Base-by-base conservation (phyloP, 2,329 filamentous ascomycete genomes). In the Fusarium tupiense region DNA sequence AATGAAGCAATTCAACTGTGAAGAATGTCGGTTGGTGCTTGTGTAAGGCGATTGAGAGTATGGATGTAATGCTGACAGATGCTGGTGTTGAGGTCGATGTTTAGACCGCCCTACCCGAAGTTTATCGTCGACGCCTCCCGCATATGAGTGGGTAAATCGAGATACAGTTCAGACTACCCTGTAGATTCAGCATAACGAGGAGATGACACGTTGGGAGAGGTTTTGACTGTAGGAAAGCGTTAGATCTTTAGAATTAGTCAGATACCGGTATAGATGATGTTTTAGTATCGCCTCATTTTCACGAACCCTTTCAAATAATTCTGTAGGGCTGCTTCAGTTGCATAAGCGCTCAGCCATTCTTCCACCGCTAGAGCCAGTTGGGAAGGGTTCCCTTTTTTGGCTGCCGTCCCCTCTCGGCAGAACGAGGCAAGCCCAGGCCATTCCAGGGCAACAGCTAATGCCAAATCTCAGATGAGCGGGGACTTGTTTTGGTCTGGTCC, bases 371-470 rank as follows among this genome's bases (percentile, higher is more conserved):
- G 16, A 20, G 31, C 46, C 47, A 67, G 38, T 67, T 67, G 24
- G 64, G 66, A 62, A 68, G 31, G 17, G 54, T 22, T 54, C 37
- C 44, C 38, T 49, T 22, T n/a, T 20, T 40, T 29, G 41, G 35
- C 35, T 67, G 44, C 61, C 50, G 64, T 11, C 52, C 61, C 31
- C 52, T 67, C 62, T 56, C 38, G 57, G 38, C 41, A 68, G 54
- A 68, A 33, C 29, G n/a, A 67, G 20, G 59, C 65, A 67, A 31
- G 40, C n/a, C 53, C 46, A 69, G 49, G 13, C 64, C 49, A 69
- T 69, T 69, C 58, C 63, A 50, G 29, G 22, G 26, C 61, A 49
- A 17, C 60, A 49, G 37, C 71, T 61, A 73, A 57, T 71, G 13
- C 52, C 40, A 63, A 22, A 16, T 50, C 52, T 59, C 22, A 19